These are phyloP conservation scores for Cadophora luteo-olivacea DNA, from an alignment of 2,329 filamentous ascomycete genomes.

Conservation along the genomic window DNA sequence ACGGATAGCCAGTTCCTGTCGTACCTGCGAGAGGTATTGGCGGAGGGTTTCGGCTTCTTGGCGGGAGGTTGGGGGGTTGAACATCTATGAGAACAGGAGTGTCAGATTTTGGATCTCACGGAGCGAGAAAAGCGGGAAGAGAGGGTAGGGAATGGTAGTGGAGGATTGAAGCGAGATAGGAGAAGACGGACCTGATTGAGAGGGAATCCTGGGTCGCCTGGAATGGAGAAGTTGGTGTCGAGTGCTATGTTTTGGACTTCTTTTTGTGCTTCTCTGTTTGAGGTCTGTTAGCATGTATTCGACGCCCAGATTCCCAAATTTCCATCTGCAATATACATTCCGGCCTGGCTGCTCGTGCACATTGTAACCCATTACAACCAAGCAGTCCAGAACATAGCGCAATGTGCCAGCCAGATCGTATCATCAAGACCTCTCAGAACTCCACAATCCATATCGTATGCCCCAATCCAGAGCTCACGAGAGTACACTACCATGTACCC, in stretches of 20 bases:
- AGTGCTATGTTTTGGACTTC: conserved; percentile 90
- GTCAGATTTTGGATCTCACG: too few species aligned
- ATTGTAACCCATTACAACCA: background rate
- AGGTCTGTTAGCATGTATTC: conserved; percentile 21
- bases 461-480: too few species aligned
- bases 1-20: conserved; percentile 86
- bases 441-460: too few species aligned
- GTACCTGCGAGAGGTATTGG: conserved; percentile 89
- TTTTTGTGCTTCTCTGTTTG: conserved; percentile 61
- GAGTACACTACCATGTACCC: too few species aligned
- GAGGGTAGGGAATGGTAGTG: conserved; percentile 13
- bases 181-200: conserved; percentile 75
- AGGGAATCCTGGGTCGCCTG: conserved; percentile 90
- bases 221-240: conserved; percentile 91
- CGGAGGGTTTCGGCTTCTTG: conserved; percentile 89
- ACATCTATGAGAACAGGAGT: conserved; percentile 63
- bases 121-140: too few species aligned
- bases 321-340: background rate
- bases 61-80: conserved; percentile 84
- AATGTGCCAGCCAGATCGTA: background rate
- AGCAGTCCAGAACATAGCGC: background rate
- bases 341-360: background rate
- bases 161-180: background rate
- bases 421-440: too few species aligned
- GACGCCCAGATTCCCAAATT: background rate